A percentile compares a stretch with the other conserved stretches of the same genome.
Conservation (phyloP, 192 early-diverging fungal species). For the Coemansia sp. region DNA sequence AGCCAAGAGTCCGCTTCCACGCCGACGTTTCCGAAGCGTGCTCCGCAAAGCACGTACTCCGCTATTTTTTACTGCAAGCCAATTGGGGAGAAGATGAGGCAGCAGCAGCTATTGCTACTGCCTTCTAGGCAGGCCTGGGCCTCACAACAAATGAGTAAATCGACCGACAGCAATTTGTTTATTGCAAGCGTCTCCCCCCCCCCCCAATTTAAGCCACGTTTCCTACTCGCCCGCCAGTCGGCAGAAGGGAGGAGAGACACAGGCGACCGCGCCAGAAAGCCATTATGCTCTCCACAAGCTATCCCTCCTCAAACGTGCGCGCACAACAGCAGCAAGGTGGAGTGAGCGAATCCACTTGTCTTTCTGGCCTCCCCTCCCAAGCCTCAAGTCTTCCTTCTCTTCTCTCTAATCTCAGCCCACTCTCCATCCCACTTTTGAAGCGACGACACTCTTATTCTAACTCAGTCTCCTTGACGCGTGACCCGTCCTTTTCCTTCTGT, state of each 20-base stretch:
- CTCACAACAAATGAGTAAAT: not conserved
- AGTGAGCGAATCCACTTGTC: not conserved
- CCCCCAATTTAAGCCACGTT: slow-evolving; percentile 32
- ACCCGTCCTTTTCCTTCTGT: not conserved
- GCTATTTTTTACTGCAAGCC: not conserved
- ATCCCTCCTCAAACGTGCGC: not conserved
- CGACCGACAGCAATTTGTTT: not conserved
- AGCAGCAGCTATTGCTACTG: not conserved
- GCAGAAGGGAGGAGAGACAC: not conserved
- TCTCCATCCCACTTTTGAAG: not conserved
- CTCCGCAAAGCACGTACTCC: not conserved
- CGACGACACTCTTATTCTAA: not conserved
- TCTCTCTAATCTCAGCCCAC: not conserved
- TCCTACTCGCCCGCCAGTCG: slow-evolving; percentile 10
- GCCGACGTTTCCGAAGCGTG: not conserved
- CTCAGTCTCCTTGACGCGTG: not conserved
- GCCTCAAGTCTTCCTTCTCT: not conserved
- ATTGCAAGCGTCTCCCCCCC: not conserved
- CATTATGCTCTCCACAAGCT: not conserved
- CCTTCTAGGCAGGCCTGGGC: not conserved
- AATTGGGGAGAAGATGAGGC: not conserved
- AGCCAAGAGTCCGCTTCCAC: too few species aligned
- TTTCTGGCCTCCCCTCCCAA: not conserved
- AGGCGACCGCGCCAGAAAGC: not conserved
- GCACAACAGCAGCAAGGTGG: not conserved